These are phyloP conservation scores for Cicer yamashitae DNA, from an alignment of 306 rosid species.

Conservation along the genomic window DNA sequence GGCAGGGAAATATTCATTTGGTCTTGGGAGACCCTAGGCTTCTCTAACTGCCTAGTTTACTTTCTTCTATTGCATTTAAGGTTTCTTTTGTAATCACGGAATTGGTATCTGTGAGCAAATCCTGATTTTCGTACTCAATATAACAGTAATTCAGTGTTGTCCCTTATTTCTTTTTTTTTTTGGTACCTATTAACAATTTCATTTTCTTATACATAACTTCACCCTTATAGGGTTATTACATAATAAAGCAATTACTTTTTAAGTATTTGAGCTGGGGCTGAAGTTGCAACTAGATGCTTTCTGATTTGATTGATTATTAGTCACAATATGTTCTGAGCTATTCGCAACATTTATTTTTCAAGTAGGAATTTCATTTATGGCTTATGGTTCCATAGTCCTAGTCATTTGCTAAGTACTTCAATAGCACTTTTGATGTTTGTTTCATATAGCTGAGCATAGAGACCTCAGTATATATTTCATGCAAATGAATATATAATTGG, in stretches of 20 bases:
- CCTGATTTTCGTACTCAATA: too few relatives aligned
- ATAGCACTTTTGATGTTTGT: slow-evolving; percentile 23
- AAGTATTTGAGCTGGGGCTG: slow-evolving; percentile 28
- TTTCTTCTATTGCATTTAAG: too few relatives aligned
- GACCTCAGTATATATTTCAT: slow-evolving; percentile 10
- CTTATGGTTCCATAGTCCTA: slow-evolving; percentile 2
- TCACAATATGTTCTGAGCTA: slow-evolving; percentile 2
- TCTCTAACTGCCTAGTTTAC: too few relatives aligned
- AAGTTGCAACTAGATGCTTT: slow-evolving; percentile 12
- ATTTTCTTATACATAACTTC: slow-evolving; percentile 4
- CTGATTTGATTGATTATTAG: slow-evolving; percentile 19
- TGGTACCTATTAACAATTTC: not conserved
- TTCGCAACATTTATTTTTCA: not conserved
- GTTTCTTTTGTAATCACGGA: too few relatives aligned
- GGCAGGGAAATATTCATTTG: too few relatives aligned
- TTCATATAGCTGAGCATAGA: not conserved
- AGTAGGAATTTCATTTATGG: slow-evolving; percentile 4
- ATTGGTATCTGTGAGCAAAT: too few relatives aligned
- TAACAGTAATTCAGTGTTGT: too few relatives aligned
- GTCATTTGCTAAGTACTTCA: slow-evolving; percentile 14
- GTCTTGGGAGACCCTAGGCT: too few relatives aligned
- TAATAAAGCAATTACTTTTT: not conserved
- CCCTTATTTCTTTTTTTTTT: too few relatives aligned
- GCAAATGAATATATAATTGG: not conserved
- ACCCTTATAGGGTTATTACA: slow-evolving; percentile 11